These are phyloP conservation scores for Cucumis hystrix DNA, from an alignment of 306 rosid species.

Conservation along the genomic window DNA sequence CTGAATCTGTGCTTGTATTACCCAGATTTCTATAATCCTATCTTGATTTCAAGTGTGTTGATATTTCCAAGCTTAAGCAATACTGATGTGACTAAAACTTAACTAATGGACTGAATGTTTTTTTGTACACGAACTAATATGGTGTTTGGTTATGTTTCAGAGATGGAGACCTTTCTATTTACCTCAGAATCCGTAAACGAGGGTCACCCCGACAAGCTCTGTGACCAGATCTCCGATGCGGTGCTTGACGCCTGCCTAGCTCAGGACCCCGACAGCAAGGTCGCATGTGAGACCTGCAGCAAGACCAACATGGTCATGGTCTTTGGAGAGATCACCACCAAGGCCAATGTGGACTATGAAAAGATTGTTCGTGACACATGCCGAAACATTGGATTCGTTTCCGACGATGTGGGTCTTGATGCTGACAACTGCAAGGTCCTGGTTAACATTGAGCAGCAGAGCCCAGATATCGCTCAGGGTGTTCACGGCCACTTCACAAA, in stretches of 20 bases:
- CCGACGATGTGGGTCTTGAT: slow-evolving; percentile 93
- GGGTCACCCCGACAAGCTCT: slow-evolving; percentile 99
- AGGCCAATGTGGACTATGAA: slow-evolving; percentile 90
- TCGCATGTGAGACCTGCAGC: slow-evolving; percentile 98
- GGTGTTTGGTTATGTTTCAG: slow-evolving; percentile 33
- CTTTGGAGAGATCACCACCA: slow-evolving; percentile 97
- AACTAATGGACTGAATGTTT: not conserved
- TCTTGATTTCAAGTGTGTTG: not conserved
- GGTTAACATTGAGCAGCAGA: slow-evolving; percentile 99
- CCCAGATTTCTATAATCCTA: not conserved
- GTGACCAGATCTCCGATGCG: slow-evolving; percentile 99
- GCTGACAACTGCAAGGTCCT: slow-evolving; percentile 98
- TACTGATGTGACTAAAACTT: not conserved
- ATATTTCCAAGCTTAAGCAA: not conserved
- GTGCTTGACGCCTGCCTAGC: slow-evolving; percentile 97
- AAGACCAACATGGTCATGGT: slow-evolving; percentile 99
- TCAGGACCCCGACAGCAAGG: slow-evolving; percentile 99
- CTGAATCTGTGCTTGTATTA: not conserved
- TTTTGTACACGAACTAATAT: slow-evolving; percentile 2
- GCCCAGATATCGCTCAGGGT: slow-evolving; percentile 99
- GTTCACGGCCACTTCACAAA: slow-evolving; percentile 99
- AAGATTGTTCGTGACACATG: slow-evolving; percentile 92
- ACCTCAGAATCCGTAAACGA: slow-evolving; percentile 97
- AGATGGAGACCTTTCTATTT: slow-evolving; percentile 87
- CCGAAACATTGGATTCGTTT: slow-evolving; percentile 81